Conservation (phyloP, 2,329 filamentous ascomycete genomes). For the Nothophoma quercina region DNA sequence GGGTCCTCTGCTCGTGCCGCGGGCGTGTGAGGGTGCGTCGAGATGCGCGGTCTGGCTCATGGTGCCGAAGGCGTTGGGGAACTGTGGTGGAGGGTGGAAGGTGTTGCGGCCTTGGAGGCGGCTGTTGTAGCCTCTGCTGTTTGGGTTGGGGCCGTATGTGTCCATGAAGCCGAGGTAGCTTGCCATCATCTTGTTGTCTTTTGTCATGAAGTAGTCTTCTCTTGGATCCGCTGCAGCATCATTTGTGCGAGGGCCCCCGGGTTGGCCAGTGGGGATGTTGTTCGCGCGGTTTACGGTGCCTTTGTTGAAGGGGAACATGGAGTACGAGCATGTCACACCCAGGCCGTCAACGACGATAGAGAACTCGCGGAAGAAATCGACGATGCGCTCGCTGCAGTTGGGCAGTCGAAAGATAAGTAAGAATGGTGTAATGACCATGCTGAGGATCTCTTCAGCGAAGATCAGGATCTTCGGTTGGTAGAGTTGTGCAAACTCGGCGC, state of each 20-base stretch:
- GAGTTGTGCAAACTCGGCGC: slow-evolving; percentile 84
- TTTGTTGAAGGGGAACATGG: slow-evolving; percentile 96
- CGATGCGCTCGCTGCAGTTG: slow-evolving; percentile 86
- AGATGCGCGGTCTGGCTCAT: slow-evolving; percentile 59
- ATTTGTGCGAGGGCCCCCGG: slow-evolving; percentile 57
- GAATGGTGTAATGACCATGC: slow-evolving; percentile 90
- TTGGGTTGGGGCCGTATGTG: slow-evolving; percentile 70
- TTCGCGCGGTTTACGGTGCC: slow-evolving; percentile 61
- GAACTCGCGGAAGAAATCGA: slow-evolving; percentile 98
- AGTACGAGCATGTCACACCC: slow-evolving; percentile 96
- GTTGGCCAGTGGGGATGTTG: slow-evolving; percentile 54
- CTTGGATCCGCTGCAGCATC: slow-evolving; percentile 60
- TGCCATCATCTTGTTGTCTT: slow-evolving; percentile 98
- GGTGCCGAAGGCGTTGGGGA: slow-evolving; percentile 69
- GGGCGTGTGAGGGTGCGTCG: slow-evolving; percentile 48
- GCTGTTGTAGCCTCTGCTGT: slow-evolving; percentile 49
- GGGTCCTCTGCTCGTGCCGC: slow-evolving; percentile 38
- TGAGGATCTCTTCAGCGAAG: slow-evolving; percentile 89
- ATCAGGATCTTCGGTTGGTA: slow-evolving; percentile 94
- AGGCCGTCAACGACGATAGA: slow-evolving; percentile 96
- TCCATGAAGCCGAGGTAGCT: slow-evolving; percentile 96
- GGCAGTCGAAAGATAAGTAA: slow-evolving; percentile 87
- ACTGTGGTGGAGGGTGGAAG: slow-evolving; percentile 78
- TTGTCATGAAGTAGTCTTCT: slow-evolving; percentile 92
- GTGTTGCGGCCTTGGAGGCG: slow-evolving; percentile 55